Evolutionary conservation across 306 rosid species (phyloP), one percentile per base, ranked within the genome.

Genomic region (Oemleria cerasiformis): DNA sequence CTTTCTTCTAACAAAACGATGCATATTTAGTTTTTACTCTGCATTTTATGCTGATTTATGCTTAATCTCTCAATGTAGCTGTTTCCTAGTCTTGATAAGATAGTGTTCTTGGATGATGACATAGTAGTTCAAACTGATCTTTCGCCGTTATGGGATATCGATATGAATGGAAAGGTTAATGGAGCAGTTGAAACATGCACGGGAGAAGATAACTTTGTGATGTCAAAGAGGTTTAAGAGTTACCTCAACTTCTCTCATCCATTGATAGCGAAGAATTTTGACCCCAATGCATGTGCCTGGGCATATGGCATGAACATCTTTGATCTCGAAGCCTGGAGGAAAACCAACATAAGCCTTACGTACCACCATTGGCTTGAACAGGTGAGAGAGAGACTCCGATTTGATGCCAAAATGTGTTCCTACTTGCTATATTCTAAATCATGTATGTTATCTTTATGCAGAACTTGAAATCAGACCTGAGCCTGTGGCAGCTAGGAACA

Each of bases 241-340:
- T 95, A 95, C 73, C 79, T 95, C 86, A 95, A 95, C 92, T 95
- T 95, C 86, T 89, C 99, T 56, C 99, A 95, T 81, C 99, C 96
- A 67, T 71, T 86, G 79, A 85, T 95, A 78, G 80, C 85, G 3
- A 25, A 71, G 53, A 84, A 75, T 54, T 95, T 95, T 63, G 54
- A 85, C 47, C 96, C 99, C 62, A 62, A 83, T 20, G 88, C 92
- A 75, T 95, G 99, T 71, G 99, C 99, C 13, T 95, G 97, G 99
- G 99, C 99, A 47, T 95, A 95, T 73, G 99, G 99, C 74, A 95
- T 95, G 99, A 95, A 95, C 84, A 86, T 95, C 68, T 95, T 95
- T 70, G 97, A 95, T 80, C 85, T 95, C 61, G 89, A 86, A 66
- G 99, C 97, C 71, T 95, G 99, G 99, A 85, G 97, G 79, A 95